Base-by-base conservation (phyloP, 306 rosid genomes). In the Quillaja saponaria region DNA sequence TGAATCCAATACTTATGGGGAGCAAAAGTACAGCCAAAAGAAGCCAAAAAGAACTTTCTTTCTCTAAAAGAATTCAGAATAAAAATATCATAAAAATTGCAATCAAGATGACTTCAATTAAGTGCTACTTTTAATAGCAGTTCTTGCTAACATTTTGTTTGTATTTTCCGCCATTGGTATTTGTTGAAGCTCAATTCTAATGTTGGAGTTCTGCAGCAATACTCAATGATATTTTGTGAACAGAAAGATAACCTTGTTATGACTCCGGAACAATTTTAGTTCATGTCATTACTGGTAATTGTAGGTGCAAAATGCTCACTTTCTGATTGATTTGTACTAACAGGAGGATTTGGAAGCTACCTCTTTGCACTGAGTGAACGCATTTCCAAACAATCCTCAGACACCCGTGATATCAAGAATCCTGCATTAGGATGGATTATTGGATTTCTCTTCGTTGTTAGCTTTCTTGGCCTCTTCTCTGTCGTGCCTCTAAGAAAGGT, bases 401-500 rank as follows among this genome's bases (percentile, higher is more conserved):
- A 68, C 48, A 64, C 40, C 13, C 34, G 42, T 53, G 77, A 80
- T 50, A 54, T 64, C 57, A 80, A 80, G 65, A 49, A 76, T 69
- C 82, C 82, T 18, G 53, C 59, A 47, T 56, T 80, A 60, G 85
- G 79, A 28, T 80, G 85, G 85, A 80, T 69, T 3, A 63, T 63
- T 63, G 81, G 55, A 34, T 80, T 80, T 69, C 82, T 80, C 65
- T 80, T 80, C 68, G 74, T 80, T 64, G 85, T 80, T 50, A 80
- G 85, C 74, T 80, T 80, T 68, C 76, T 80, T 38, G 85, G 85
- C 1, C 85, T 80, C 53, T 76, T 80, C 66, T 72, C 85, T 11
- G 85, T 80, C 73, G 82, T 76, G 49, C 82, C 85, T 64, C 73
- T 80, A 6, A 13, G 85, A 57, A 80, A 72, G 82, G 85, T 80